Evolutionary conservation across 169 alveolate genomes (phyloP).

Genomic region (Neospora caninum): DNA sequence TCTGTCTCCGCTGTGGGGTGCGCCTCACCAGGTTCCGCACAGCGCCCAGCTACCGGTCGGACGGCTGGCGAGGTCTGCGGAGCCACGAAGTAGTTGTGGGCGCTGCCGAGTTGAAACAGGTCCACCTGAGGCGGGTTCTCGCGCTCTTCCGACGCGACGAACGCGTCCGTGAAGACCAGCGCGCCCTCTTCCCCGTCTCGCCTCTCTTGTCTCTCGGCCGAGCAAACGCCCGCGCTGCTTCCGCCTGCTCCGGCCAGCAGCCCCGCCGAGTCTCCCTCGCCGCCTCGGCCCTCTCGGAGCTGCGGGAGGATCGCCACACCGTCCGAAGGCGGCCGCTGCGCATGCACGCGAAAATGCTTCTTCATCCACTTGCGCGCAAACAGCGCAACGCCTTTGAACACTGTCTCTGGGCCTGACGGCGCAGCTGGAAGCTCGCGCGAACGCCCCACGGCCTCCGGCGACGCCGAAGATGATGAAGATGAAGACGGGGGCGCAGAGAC

Average conservation of each 20-base stretch:
- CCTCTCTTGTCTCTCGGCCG: not conserved
- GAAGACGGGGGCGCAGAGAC: too few relatives aligned
- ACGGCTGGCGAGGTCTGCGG: not conserved
- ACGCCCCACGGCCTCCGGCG: not conserved
- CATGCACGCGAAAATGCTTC: not conserved
- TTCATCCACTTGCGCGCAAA: conserved; percentile 33
- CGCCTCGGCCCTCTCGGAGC: not conserved
- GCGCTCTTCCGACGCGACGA: not conserved
- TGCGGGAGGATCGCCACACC: not conserved
- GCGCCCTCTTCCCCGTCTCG: not conserved
- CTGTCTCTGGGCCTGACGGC: not conserved
- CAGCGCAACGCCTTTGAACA: not conserved
- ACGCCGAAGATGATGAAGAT: not conserved
- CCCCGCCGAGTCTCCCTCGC: not conserved
- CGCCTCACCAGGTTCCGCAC: too few relatives aligned
- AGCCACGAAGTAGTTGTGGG: not conserved
- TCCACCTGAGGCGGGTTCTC: not conserved
- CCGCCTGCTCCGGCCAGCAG: too few relatives aligned
- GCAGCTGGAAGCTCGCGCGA: not conserved
- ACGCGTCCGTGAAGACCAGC: not conserved
- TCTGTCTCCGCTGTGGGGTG: too few relatives aligned
- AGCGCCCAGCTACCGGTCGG: too few relatives aligned
- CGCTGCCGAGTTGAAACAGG: not conserved
- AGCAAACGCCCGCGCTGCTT: not conserved
- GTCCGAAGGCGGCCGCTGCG: not conserved